These are phyloP conservation scores for Centella asiatica DNA, from an alignment of 129 eudicot genomes.

Conservation along the genomic window DNA sequence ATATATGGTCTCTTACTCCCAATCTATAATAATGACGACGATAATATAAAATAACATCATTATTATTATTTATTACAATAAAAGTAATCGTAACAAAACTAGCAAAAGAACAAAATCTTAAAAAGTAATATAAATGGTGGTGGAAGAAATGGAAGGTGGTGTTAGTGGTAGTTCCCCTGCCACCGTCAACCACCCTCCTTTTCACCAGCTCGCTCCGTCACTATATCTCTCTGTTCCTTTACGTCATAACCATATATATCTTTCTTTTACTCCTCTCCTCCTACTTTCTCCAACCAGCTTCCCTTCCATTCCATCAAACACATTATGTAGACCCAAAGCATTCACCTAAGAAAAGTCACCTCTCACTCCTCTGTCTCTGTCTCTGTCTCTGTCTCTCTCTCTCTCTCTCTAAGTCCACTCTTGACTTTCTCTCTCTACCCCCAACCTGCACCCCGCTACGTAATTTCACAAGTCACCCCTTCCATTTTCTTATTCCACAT, in stretches of 20 bases:
- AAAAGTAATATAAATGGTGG: too few relatives aligned
- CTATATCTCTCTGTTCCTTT: conserved; percentile 35
- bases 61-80: too few relatives aligned
- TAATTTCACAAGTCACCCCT: too few relatives aligned
- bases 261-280: too few relatives aligned
- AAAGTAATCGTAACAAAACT: too few relatives aligned
- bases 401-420: conserved; percentile 28
- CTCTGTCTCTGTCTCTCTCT: background rate
- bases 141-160: conserved; percentile 11
- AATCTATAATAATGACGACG: too few relatives aligned
- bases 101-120: too few relatives aligned
- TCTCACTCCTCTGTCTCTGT: background rate
- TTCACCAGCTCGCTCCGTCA: background rate
- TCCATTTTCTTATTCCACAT: background rate
- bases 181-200: conserved; percentile 28
- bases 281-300: too few relatives aligned
- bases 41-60: too few relatives aligned
- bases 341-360: background rate
- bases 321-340: conserved; percentile 1
- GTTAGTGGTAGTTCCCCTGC: conserved; percentile 14
- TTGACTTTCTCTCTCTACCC: conserved; percentile 24
- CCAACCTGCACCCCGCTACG: too few relatives aligned
- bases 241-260: conserved; percentile 38
- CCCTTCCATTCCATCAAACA: too few relatives aligned
- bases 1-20: too few relatives aligned